phyloP scores from a whole-genome alignment of 2,329 filamentous ascomycete species.

The Furcasterigmium furcatum region DNA sequence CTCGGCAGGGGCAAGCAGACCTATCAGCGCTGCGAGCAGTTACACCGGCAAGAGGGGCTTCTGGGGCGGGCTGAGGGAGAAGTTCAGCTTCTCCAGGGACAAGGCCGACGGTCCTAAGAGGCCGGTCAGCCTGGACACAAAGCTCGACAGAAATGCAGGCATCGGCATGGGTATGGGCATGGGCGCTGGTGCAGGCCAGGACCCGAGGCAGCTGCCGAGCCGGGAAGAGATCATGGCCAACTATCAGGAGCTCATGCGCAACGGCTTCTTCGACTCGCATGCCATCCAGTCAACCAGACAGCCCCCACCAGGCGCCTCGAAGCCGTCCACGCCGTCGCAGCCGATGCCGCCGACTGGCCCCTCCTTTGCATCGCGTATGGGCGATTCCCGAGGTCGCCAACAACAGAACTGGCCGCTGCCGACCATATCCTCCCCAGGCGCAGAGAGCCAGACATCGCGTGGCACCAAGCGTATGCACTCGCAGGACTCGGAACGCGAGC shows the following conservation, averaged over 20 bases:
- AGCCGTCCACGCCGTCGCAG: conserved; percentile 7
- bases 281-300: conserved; percentile 56
- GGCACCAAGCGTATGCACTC: conserved; percentile 49
- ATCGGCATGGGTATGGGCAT: conserved; percentile 2
- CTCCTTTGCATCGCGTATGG: conserved; percentile 9
- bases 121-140: conserved; percentile 14
- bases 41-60: conserved; percentile 19
- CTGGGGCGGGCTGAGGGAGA: conserved; percentile 23
- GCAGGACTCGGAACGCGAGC: conserved; percentile 25
- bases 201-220: conserved; percentile 24
- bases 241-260: conserved; percentile 53
- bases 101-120: conserved; percentile 10
- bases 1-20: conserved; percentile 5
- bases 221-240: conserved; percentile 52
- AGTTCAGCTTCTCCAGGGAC: conserved; percentile 17
- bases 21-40: conserved; percentile 10
- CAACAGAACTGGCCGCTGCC: conserved; percentile 16
- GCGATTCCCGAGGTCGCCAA: conserved; percentile 7
- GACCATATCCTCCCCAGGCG: conserved; percentile 5
- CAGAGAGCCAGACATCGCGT: conserved; percentile 19
- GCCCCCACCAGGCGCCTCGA: conserved; percentile 22
- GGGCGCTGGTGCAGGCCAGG: background rate
- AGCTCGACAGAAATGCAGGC: no score
- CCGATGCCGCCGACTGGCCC: conserved; percentile 7
- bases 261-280: conserved; percentile 56